Evolutionary conservation across 176 grass and related monocot genomes (phyloP).

Genomic region (Cenchrus americanus): DNA sequence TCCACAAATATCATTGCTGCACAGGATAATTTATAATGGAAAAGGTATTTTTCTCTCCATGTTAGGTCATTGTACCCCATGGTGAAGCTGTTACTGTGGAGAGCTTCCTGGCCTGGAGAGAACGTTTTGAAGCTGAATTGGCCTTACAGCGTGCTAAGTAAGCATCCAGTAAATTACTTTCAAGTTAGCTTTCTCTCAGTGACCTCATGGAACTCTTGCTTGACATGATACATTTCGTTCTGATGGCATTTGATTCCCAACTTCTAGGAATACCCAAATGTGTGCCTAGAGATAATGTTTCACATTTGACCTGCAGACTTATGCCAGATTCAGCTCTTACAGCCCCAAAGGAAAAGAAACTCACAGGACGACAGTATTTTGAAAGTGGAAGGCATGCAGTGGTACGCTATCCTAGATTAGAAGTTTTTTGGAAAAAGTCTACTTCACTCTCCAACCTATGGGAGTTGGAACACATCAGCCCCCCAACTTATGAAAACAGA

Average conservation of each 20-base stretch:
- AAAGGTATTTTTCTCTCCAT: slow-evolving; percentile 32
- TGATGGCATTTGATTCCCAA: neutral
- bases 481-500: too few relatives aligned
- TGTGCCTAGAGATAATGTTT: slow-evolving; percentile 33
- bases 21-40: slow-evolving; percentile 26
- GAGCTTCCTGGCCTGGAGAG: slow-evolving; percentile 96
- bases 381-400: slow-evolving; percentile 85
- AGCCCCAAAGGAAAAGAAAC: slow-evolving; percentile 86
- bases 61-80: slow-evolving; percentile 91
- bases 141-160: slow-evolving; percentile 95
- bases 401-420: slow-evolving; percentile 52
- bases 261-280: slow-evolving; percentile 7
- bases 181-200: slow-evolving; percentile 11
- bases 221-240: slow-evolving; percentile 6
- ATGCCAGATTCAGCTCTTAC: slow-evolving; percentile 98
- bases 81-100: slow-evolving; percentile 94
- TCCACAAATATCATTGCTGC: neutral
- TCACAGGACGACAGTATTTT: slow-evolving; percentile 86
- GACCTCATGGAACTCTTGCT: slow-evolving; percentile 33
- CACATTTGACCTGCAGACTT: slow-evolving; percentile 64
- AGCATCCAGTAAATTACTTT: slow-evolving; percentile 41
- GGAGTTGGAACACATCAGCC: too few relatives aligned
- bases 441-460: too few relatives aligned
- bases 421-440: too few relatives aligned
- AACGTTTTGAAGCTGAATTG: slow-evolving; percentile 96